Percentiles rank a stretch among this genome's conserved stretches.
phyloP scores from a whole-genome alignment of 148 eudicot genomes.

The Rhododendron henanense region DNA sequence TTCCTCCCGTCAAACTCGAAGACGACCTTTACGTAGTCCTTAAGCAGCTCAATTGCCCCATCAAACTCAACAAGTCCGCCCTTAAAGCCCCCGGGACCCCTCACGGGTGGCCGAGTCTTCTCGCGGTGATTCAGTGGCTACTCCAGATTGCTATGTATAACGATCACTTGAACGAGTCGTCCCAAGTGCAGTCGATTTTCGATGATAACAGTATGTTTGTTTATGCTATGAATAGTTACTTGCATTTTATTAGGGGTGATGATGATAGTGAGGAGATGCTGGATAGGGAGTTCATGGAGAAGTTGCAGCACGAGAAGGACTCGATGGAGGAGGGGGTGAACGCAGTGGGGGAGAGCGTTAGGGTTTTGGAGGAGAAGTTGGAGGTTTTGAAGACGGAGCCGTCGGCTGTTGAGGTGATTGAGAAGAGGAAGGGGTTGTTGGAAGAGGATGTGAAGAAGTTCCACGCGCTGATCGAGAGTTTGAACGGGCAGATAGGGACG shows the following conservation, averaged over 20 bases:
- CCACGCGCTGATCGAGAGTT: slow-evolving; percentile 34
- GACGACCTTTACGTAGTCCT: slow-evolving; percentile 50
- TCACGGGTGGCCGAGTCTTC: slow-evolving; percentile 63
- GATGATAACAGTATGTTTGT: slow-evolving; percentile 35
- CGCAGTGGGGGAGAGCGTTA: slow-evolving; percentile 28
- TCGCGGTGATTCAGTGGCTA: slow-evolving; percentile 74
- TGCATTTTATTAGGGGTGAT: slow-evolving; percentile 60
- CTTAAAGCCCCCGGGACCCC: slow-evolving; percentile 81
- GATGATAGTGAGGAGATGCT: slow-evolving; percentile 53
- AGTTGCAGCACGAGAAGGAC: slow-evolving; percentile 41
- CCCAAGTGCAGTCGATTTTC: slow-evolving; percentile 16
- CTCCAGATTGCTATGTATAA: slow-evolving; percentile 55
- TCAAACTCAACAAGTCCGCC: slow-evolving; percentile 69
- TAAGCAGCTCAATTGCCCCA: slow-evolving; percentile 60
- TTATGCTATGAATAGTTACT: slow-evolving; percentile 47
- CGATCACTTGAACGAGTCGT: slow-evolving; percentile 28
- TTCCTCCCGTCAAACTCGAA: slow-evolving; percentile 36
- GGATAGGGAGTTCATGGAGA: slow-evolving; percentile 44
- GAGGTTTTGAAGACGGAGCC: slow-evolving; percentile 49
- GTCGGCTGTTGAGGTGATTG: slow-evolving; percentile 48
- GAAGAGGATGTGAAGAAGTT: slow-evolving; percentile 69
- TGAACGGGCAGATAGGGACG: slow-evolving; percentile 35
- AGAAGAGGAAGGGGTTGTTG: slow-evolving; percentile 45
- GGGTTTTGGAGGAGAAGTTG: slow-evolving; percentile 46
- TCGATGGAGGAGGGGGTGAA: slow-evolving; percentile 29